Base-by-base conservation (phyloP, 768 basidiomycete genomes). In the Trametes cubensis region DNA sequence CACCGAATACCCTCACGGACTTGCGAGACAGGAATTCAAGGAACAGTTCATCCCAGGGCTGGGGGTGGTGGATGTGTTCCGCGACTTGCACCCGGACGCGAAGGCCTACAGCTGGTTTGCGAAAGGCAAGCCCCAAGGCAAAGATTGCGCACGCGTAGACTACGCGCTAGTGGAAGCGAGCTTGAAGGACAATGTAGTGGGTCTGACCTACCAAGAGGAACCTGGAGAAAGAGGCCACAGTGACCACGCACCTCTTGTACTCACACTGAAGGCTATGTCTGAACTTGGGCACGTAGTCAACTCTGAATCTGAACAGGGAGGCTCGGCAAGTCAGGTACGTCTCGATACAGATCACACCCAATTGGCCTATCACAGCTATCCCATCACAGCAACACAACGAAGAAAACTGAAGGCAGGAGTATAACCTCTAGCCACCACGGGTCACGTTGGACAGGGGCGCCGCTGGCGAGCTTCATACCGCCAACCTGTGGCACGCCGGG, bases 21-120 rank as follows among this genome's bases (percentile, higher is more conserved):
- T 68, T 6, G 69, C 69, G n/a, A 46, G 69, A 17, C 54, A 51
- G 52, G 67, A 70, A 50, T 71, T 71, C 58, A 65, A 52, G 48
- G 70, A 71, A 55, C 54, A 56, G 46, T 69, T 71, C 53, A 67
- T 71, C 6, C 67, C 68, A 2, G 58, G 46, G 1, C 45, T 63
- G 11, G 50, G 61, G 18, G 62, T 71, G 46, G 60, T 68, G 23
- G 70, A 71, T 41, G 57, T 67, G 40, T 70, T 67, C 52, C 65
- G 70, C 14, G 55, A 61, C 28, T 23, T 61, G 53, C 64, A 68
- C 30, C 67, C 67, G 13, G 54, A 67, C 34, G 49, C 21, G 51
- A 57, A 48, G 34, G 62, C 59, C 8, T 72, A 66, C 47, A 72
- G 71, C 56, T 70, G 69, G 71, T 72, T 67, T 41, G 69, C 67